A percentile compares a stretch with the other conserved stretches of the same genome.
phyloP scores from a whole-genome alignment of 306 rosid species.

The Abrus pulchellus region DNA sequence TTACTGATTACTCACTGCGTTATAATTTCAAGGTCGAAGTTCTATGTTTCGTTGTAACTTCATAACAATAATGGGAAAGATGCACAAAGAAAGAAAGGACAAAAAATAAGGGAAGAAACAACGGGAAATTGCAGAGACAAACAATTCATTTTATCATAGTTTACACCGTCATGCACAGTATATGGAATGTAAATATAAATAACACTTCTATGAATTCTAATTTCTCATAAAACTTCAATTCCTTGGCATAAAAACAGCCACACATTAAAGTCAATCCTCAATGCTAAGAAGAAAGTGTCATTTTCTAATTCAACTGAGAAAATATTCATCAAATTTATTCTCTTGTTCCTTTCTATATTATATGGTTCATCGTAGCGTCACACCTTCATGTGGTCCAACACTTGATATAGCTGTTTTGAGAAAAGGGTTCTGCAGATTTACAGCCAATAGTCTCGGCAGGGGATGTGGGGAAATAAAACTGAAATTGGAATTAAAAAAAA shows the following conservation, averaged over 20 bases:
- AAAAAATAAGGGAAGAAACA: neutral
- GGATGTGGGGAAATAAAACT: neutral
- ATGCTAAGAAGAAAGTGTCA: neutral
- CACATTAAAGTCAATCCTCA: neutral
- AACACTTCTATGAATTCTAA: neutral
- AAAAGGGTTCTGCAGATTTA: neutral
- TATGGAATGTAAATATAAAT: neutral
- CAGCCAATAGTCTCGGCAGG: neutral
- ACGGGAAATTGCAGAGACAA: neutral
- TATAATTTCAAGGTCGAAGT: constrained; percentile 13
- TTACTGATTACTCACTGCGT: neutral
- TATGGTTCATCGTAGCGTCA: neutral
- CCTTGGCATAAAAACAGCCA: too few relatives aligned
- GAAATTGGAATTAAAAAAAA: neutral
- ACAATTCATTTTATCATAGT: neutral
- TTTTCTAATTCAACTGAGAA: neutral
- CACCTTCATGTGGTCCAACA: constrained; percentile 9
- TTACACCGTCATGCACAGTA: neutral
- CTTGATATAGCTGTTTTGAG: neutral
- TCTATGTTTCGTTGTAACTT: constrained; percentile 3
- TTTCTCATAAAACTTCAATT: neutral
- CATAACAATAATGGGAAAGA: neutral
- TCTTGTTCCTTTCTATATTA: neutral
- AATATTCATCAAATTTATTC: neutral
- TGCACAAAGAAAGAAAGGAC: neutral